Conservation (phyloP, 176 grass and related monocot species). For the Triticum urartu region DNA sequence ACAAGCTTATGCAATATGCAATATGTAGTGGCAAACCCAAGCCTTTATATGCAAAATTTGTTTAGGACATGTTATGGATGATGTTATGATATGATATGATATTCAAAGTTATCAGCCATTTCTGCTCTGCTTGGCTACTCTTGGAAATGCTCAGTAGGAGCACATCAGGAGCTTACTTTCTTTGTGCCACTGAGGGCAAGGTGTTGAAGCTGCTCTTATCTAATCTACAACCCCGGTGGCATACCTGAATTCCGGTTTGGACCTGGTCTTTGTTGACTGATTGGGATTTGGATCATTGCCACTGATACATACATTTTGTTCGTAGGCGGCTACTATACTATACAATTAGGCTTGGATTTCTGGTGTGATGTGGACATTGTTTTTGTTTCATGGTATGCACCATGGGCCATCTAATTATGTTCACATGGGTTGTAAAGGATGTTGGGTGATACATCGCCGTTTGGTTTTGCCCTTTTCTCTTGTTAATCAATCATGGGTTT, state of each 20-base stretch:
- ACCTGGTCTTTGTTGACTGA: conserved; percentile 19
- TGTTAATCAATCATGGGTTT: conserved; percentile 45
- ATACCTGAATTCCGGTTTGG: background rate
- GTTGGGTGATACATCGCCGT: conserved; percentile 50
- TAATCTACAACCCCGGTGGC: background rate
- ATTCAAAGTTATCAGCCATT: background rate
- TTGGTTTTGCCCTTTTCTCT: conserved; percentile 5
- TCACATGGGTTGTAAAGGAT: conserved; percentile 41
- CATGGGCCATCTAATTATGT: conserved; percentile 30
- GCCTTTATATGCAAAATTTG: conserved; percentile 36
- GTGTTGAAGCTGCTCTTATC: background rate
- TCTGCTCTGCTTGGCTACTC: conserved; percentile 4
- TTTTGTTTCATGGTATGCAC: conserved; percentile 26
- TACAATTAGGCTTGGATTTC: conserved; percentile 30
- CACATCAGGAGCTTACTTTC: background rate
- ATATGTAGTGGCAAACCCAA: conserved; percentile 35
- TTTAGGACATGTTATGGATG: conserved; percentile 30
- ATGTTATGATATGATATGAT: conserved; percentile 17
- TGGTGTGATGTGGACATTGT: conserved; percentile 32
- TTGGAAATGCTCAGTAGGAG: background rate
- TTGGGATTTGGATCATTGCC: conserved; percentile 21
- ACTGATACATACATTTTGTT: conserved; percentile 31
- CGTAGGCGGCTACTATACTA: background rate
- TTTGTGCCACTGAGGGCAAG: conserved; percentile 11
- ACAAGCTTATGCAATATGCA: conserved; percentile 20